A percentile compares a stretch with the other conserved stretches of the same genome.
These are phyloP conservation scores for Xanthoconium purpureum DNA, from an alignment of 768 basidiomycete genomes.

Conservation along the genomic window DNA sequence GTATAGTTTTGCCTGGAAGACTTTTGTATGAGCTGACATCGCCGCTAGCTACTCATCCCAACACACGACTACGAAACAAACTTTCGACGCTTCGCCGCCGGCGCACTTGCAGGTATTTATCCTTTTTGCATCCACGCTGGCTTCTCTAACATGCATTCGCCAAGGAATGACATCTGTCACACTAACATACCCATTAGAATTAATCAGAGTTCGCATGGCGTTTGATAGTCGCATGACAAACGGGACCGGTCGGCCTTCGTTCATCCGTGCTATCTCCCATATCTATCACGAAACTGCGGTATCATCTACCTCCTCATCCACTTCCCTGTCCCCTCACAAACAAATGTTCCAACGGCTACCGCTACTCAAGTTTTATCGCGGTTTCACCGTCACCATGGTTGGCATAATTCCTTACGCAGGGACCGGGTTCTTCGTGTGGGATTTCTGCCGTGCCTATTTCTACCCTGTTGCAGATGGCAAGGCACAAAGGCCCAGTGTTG, in stretches of 20 bases:
- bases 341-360: slow-evolving; percentile 59
- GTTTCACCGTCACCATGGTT: slow-evolving; percentile 87
- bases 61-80: slow-evolving; percentile 76
- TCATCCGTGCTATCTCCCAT: slow-evolving; percentile 51
- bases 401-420: slow-evolving; percentile 98
- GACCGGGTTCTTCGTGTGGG: slow-evolving; percentile 92
- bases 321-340: slow-evolving; percentile 20
- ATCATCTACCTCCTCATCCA: slow-evolving; percentile 19
- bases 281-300: slow-evolving; percentile 68
- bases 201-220: slow-evolving; percentile 94
- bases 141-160: background rate
- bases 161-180: slow-evolving; percentile 85
- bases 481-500: slow-evolving; percentile 37
- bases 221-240: slow-evolving; percentile 41
- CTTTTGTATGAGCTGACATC: background rate
- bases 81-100: slow-evolving; percentile 75
- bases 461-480: slow-evolving; percentile 46
- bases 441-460: slow-evolving; percentile 61
- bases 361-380: slow-evolving; percentile 90
- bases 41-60: slow-evolving; percentile 76
- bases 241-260: slow-evolving; percentile 43
- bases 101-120: slow-evolving; percentile 76
- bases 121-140: background rate
- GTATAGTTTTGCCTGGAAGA: slow-evolving; percentile 39
- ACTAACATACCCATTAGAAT: slow-evolving; percentile 92